Base-by-base conservation (phyloP, 2,329 filamentous ascomycete genomes). In the Diplodia corticola region DNA sequence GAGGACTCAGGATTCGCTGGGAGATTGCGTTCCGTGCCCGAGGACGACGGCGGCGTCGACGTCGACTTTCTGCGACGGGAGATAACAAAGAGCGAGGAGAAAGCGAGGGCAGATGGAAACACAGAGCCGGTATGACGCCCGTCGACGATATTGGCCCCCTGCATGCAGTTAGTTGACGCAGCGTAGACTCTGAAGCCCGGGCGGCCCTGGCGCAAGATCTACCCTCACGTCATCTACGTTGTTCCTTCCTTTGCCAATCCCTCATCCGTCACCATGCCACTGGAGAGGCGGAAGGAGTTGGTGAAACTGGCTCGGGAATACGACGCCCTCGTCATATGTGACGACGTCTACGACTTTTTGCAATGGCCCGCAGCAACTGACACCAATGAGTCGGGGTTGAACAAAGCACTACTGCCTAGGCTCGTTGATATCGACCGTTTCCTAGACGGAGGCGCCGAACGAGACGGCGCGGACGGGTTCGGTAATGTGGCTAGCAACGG, bases 341-440 rank as follows among this genome's bases (percentile, higher is more conserved):
- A 98, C 79, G 95, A 99, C 76, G 93, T 98, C 10, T 99, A 99
- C 75, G 94, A 98, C 76, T 90, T 94, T 70, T 83, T 98, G 5
- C 91, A 93, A 75, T 97, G 93, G 92, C 85, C 86, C 2, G 72
- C 81, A 7, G 75, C 73, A 67, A 69, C 72, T 44, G 71, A 68
- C 13, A 66, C 72, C 35, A 66, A 72, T 65, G 68, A 35, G 67
- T 71, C 71, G 53, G 70, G 57, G 60, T 73, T 73, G 40, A 76
- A 77, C 44, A 81, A 76, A 69, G 82, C 85, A 6, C 72, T 77
- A 35, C 69, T 93, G 9, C 92, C 92, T 2, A 87, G 92, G 0
- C 81, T 97, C 1, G 87, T 91, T 20, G 93, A 97, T 74, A 81
- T 97, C 65, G 93, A 97, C 76, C 81, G 86, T 7, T 82, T 85